Base-by-base conservation (phyloP, 768 basidiomycete genomes). In the Kwoniella heveanensis region DNA sequence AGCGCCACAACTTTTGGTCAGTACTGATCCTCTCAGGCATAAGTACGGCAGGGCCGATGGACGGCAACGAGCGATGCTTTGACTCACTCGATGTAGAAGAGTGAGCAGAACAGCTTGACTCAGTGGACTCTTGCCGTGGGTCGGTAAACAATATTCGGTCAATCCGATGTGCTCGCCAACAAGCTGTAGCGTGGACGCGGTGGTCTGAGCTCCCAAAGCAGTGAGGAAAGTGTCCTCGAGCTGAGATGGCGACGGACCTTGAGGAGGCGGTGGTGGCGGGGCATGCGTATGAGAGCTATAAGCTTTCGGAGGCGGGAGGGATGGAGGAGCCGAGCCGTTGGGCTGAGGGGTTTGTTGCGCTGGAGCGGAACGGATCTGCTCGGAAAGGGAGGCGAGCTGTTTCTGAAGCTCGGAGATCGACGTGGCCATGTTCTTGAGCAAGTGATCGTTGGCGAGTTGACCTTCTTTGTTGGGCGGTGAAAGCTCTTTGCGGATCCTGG, bases 71-170 rank as follows among this genome's bases (percentile, higher is more conserved):
- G 39, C 17, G 10, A 19, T 9, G 10, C 4, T 4, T n/a, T n/a
- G n/a, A 65, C 75, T 62, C 52, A 78, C 73, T 48, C 76, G 61
- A 62, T 79, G 77, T 6, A 76, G 62, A 19, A 79, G 64, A 13
- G 78, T 77, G 47, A 79, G 59, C 17, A 79, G 39, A 8, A 77
- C 72, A 22, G 77, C 74, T 57, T 76, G 77, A 6, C 69, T 71
- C 21, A 79, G 47, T 1, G 67, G 71, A 29, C 62, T 60, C 47
- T 48, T 70, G 21, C 64, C 39, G 4, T 63, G 60, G 5, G 37
- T 37, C 1, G 78, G 78, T 24, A 77, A 46, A 39, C 67, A 66
- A 19, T 59, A 47, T n/a, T 68, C 69, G 17, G 68, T 74, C 26
- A 62, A 47, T 1, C 27, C 27, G 49, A 52, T 67, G 50, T 69